Evolutionary conservation across 345 rosid species (phyloP), one percentile per base, ranked within the genome.

Genomic region (Tarenaya hassleriana): DNA sequence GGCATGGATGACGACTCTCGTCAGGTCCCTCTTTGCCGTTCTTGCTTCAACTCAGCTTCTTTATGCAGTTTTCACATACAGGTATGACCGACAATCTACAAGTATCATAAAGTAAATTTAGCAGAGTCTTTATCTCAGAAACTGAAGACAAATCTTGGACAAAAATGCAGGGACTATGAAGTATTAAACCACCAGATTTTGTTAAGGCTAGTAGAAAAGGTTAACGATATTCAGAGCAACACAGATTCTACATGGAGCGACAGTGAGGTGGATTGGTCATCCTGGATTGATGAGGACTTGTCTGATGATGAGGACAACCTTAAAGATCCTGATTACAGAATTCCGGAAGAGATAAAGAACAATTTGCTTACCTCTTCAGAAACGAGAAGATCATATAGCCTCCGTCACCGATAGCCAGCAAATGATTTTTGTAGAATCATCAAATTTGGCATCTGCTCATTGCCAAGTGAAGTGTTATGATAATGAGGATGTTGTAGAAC

Each of bases 161-260:
- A 49, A 34, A 20, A 39, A 7, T 60, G 69, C 70, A 83, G 97
- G 72, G 94, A 89, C 56, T 86, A 77, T 56, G 94, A 89, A 62
- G 68, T 72, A 4, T 58, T 89, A 62, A 89, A 89, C 66, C 86
- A 89, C 60, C 68, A 62, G 24, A 77, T 86, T 58, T 61, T 86
- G 19, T 50, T 58, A 20, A 60, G 74, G 29, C 38, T 86, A 58
- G 70, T 75, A 10, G 95, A 83, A 40, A 90, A 81, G 61, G 70
- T 89, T 1, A 82, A 77, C 37, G 62, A 49, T 21, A 77, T 89
- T 69, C 66, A 74, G 46, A 66, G 47, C 57, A 73, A 42, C 48
- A 66, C 61, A 46, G 72, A 70, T 14, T 35, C 56, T 7, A 39
- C 51, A 3, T 73, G 73, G 77, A 76, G 73, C 10, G 55, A 77